phyloP scores from a whole-genome alignment of 2,329 filamentous ascomycete species.

The Colletotrichum sp. region DNA sequence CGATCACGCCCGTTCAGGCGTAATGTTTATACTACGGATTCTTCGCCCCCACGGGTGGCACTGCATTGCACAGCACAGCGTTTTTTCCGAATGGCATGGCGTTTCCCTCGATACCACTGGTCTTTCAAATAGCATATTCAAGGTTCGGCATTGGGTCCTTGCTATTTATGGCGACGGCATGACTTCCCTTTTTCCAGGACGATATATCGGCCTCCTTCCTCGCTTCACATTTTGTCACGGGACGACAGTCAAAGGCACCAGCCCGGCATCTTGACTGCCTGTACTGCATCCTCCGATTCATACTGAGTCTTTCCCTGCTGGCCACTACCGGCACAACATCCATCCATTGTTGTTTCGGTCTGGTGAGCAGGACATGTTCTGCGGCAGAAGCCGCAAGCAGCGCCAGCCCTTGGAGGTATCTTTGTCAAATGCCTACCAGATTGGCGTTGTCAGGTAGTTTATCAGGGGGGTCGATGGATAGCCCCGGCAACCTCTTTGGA shows the following conservation, averaged over 20 bases:
- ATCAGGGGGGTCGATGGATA: not conserved
- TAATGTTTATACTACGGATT: conserved; percentile 22
- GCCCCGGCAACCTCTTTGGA: not conserved
- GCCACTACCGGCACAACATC: not conserved
- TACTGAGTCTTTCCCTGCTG: not conserved
- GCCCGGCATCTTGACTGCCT: not conserved
- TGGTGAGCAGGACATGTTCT: not conserved
- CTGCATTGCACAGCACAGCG: conserved; percentile 48
- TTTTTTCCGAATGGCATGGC: conserved; percentile 41
- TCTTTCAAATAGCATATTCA: conserved; percentile 23
- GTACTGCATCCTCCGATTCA: not conserved
- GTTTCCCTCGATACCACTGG: conserved; percentile 51
- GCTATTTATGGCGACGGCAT: conserved; percentile 14
- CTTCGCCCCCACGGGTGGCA: conserved; percentile 29
- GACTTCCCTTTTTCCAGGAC: not conserved
- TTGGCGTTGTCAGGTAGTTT: not conserved
- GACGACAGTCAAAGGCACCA: not conserved
- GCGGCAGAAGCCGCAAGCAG: not conserved
- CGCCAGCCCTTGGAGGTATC: not conserved
- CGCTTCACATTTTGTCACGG: not conserved
- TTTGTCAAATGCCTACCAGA: not conserved
- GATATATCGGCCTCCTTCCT: not conserved
- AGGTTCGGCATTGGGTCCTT: conserved; percentile 20
- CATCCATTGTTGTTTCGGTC: not conserved
- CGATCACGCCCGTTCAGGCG: conserved; percentile 3